These are phyloP conservation scores for Sphaerostilbella broomeana DNA, from an alignment of 2,329 filamentous ascomycete genomes.

Conservation along the genomic window DNA sequence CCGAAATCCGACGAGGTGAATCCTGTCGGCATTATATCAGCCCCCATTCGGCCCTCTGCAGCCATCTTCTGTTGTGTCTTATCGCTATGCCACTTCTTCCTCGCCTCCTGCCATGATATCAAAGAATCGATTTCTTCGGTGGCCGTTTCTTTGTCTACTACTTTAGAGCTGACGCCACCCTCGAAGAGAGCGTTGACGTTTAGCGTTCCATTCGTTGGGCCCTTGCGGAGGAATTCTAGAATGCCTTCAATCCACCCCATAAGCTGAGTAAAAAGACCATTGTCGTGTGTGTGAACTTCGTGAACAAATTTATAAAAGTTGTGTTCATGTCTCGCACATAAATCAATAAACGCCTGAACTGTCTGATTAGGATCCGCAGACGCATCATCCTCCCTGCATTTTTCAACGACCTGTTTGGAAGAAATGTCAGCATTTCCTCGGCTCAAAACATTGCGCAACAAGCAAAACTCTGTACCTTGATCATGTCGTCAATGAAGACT, in stretches of 20 bases:
- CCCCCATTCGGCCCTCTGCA: conserved; percentile 55
- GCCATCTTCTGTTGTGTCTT: conserved; percentile 99
- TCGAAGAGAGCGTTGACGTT: conserved; percentile 93
- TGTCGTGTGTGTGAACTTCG: conserved; percentile 94
- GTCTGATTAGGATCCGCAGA: conserved; percentile 97
- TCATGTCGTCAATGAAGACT: conserved; percentile 86
- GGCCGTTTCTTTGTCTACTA: conserved; percentile 65
- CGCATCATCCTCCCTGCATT: conserved; percentile 66
- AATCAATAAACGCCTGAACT: conserved; percentile 94
- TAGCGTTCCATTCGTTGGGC: conserved; percentile 75
- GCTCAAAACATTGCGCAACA: too few relatives aligned
- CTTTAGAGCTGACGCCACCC: conserved; percentile 61
- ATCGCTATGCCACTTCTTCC: conserved; percentile 97
- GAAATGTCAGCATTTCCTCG: conserved; percentile 13
- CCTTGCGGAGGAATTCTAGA: conserved; percentile 82
- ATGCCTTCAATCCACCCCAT: conserved; percentile 98
- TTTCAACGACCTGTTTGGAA: conserved; percentile 51
- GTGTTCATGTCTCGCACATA: conserved; percentile 89
- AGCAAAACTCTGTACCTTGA: too few relatives aligned
- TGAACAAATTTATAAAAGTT: conserved; percentile 99
- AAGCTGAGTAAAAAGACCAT: conserved; percentile 88
- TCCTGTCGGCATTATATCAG: conserved; percentile 46
- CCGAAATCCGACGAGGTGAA: conserved; percentile 87
- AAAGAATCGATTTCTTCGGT: conserved; percentile 76
- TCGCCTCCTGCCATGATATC: conserved; percentile 87